Base-by-base conservation (phyloP, 2,329 filamentous ascomycete species). In the Paraphoma sp. region DNA sequence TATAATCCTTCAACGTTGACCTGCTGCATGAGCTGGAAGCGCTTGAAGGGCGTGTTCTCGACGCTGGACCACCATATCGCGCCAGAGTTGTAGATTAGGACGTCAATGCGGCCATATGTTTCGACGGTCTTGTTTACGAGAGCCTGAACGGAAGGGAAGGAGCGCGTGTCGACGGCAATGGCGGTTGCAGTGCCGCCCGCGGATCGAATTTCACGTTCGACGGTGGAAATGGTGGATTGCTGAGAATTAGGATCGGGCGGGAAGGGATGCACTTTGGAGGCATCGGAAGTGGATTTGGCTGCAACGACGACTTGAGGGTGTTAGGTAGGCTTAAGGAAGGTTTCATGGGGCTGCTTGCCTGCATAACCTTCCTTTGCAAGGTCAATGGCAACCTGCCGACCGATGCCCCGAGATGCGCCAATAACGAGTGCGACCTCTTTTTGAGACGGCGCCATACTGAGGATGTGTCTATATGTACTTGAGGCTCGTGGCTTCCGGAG, bases 31-130 rank as follows among this genome's bases (percentile, higher is more conserved):
- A 81, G 84, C 72, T 87, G 86, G 78, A 92, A 94, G n/a, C 90
- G 84, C 75, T 89, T 90, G 62, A 89, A 79, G 0, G 90, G 88
- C 0, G 91, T 94, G 45, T 87, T 84, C 49, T 87, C 84, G 0
- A 96, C 86, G 1, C 89, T 84, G 0, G 89, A 85, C 91, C 91
- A 94, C 88, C 89, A 95, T 63, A 96, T 93, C 2, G 92, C 92
- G 41, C 92, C 92, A 0, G 89, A 88, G 73, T 95, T 96, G 80
- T 96, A 96, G 47, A 95, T 76, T 2, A 96, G 77, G 0, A 89
- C 88, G 71, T 95, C 91, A 3, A 96, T 79, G 18, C 84, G 84
- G 43, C 83, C 82, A 66, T 89, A 89, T 4, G 75, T 80, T 67
- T 78, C 61, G 5, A 90, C 77, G 0, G 88, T 88, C 53, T 82